Evolutionary conservation across 306 rosid species (phyloP).

Genomic region (Clitoria ternatea): DNA sequence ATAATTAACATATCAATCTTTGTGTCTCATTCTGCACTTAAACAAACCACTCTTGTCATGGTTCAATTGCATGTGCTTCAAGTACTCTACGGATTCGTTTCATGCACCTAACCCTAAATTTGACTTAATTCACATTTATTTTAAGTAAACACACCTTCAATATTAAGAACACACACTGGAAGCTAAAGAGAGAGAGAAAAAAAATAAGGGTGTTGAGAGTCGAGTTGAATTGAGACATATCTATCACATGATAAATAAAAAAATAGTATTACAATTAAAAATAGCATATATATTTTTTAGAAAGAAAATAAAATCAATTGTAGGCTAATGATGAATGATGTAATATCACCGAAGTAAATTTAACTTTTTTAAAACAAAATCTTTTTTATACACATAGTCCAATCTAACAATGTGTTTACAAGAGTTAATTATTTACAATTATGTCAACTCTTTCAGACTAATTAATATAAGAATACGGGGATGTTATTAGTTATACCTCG

Average conservation of each 20-base stretch:
- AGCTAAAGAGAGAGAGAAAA: background rate
- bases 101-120: slow-evolving; percentile 49
- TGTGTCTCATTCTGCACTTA: slow-evolving; percentile 9
- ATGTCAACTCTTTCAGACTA: too few relatives aligned
- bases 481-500: too few relatives aligned
- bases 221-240: background rate
- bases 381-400: too few relatives aligned
- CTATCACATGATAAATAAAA: slow-evolving; percentile 1
- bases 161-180: slow-evolving; percentile 7
- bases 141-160: slow-evolving; percentile 23
- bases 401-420: too few relatives aligned
- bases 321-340: too few relatives aligned
- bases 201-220: background rate
- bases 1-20: slow-evolving; percentile 15
- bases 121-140: slow-evolving; percentile 21
- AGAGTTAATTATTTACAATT: too few relatives aligned
- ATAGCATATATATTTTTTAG: background rate
- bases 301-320: too few relatives aligned
- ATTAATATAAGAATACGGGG: too few relatives aligned
- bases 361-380: too few relatives aligned
- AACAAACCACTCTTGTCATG: slow-evolving; percentile 17
- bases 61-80: slow-evolving; percentile 37
- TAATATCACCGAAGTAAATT: too few relatives aligned
- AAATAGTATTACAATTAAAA: background rate
- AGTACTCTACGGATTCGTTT: slow-evolving; percentile 22